These are phyloP conservation scores for Diaporthe amygdali DNA, from an alignment of 2,329 filamentous ascomycete species.

Conservation along the genomic window DNA sequence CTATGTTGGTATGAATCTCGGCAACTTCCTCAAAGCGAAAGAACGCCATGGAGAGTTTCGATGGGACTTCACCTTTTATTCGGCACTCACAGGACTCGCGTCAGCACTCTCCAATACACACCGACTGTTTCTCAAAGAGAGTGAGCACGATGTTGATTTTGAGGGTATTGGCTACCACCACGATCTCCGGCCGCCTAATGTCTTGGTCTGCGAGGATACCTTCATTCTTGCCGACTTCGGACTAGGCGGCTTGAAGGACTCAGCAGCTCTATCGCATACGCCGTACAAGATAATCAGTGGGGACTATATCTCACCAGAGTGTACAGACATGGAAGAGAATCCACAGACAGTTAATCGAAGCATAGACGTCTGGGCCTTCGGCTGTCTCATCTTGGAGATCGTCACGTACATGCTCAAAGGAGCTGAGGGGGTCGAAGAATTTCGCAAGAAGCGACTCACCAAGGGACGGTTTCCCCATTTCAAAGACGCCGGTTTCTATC, in stretches of 20 bases:
- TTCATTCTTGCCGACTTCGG: slow-evolving; percentile 25
- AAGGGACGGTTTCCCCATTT: not conserved
- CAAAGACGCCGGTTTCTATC: not conserved
- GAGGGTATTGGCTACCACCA: slow-evolving; percentile 35
- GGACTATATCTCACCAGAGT: not conserved
- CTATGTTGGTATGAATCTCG: not conserved
- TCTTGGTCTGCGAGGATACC: slow-evolving; percentile 29
- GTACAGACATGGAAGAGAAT: not conserved
- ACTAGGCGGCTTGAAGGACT: not conserved
- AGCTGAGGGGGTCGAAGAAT: not conserved
- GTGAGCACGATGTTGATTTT: slow-evolving; percentile 24
- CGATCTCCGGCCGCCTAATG: slow-evolving; percentile 35
- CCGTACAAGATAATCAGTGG: not conserved
- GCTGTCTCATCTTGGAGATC: not conserved
- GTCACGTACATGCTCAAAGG: not conserved
- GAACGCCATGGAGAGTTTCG: not conserved
- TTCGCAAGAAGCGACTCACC: not conserved
- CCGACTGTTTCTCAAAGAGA: slow-evolving; percentile 19
- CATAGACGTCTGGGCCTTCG: not conserved
- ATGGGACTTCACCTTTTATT: slow-evolving; percentile 21
- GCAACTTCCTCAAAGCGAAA: not conserved
- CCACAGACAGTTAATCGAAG: not conserved
- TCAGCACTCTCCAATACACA: slow-evolving; percentile 33
- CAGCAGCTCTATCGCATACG: not conserved
- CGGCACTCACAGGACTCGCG: slow-evolving; percentile 31